Conservation (phyloP, 2,329 filamentous ascomycete genomes). For the Epichloe typhina region DNA sequence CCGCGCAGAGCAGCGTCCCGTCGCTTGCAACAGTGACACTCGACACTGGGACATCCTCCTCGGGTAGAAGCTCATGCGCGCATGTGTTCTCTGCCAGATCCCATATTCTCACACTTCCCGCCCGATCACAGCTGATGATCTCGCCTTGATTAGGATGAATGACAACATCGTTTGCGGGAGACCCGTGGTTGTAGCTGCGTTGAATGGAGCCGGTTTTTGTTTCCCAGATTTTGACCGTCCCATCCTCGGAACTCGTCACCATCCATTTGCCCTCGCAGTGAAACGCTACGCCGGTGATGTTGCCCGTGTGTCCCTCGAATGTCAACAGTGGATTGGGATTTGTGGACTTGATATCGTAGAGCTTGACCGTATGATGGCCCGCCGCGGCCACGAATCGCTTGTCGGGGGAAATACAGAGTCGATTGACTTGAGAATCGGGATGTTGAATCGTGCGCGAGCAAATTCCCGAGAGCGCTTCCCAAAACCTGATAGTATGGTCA, state of each 20-base stretch:
- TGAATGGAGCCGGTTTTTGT: conserved; percentile 71
- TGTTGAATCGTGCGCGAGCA: conserved; percentile 97
- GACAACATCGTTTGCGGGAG: conserved; percentile 92
- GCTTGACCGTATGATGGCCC: conserved; percentile 73
- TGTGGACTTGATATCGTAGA: conserved; percentile 98
- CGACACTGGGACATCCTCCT: conserved; percentile 85
- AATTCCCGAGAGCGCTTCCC: conserved; percentile 95
- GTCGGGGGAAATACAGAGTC: conserved; percentile 94
- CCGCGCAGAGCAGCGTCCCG: conserved; percentile 81
- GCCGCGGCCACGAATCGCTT: conserved; percentile 89
- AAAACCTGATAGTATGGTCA: conserved; percentile 63
- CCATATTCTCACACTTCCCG: conserved; percentile 89
- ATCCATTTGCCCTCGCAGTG: conserved; percentile 99
- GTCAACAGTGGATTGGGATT: conserved; percentile 87
- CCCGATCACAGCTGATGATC: conserved; percentile 89
- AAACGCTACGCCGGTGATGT: conserved; percentile 92
- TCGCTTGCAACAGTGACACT: conserved; percentile 95
- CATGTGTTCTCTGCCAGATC: conserved; percentile 95
- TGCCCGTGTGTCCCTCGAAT: conserved; percentile 91
- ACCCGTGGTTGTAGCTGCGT: conserved; percentile 82
- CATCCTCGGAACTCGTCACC: conserved; percentile 94
- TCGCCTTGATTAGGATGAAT: conserved; percentile 98
- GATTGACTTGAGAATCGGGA: conserved; percentile 95
- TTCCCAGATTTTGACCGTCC: conserved; percentile 96
- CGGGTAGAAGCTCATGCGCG: conserved; percentile 88